A percentile compares a stretch with the other conserved stretches of the same genome.
Evolutionary conservation across 176 grass and related monocot genomes (phyloP).

Genomic region (Oryza rufipogon): DNA sequence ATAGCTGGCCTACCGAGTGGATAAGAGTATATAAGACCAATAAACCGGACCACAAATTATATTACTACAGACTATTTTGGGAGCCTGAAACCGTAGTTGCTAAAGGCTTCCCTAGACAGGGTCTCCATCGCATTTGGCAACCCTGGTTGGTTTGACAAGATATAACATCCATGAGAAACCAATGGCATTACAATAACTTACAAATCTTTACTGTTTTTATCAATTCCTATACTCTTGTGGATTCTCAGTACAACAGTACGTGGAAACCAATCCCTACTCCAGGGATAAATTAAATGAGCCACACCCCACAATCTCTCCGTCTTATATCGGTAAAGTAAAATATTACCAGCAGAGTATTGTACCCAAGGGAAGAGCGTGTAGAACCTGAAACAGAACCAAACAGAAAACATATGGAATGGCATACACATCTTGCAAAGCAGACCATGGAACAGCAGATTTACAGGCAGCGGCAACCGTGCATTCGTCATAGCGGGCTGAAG

Average conservation of each 20-base stretch:
- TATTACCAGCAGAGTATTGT: neutral
- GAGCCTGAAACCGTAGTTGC: too few relatives aligned
- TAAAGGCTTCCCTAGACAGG: too few relatives aligned
- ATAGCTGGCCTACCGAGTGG: too few relatives aligned
- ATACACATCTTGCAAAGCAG: slow-evolving; percentile 42
- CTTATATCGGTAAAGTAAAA: neutral
- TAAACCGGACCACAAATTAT: too few relatives aligned
- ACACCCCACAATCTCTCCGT: slow-evolving; percentile 21
- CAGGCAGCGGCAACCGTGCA: neutral
- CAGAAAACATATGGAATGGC: slow-evolving; percentile 29
- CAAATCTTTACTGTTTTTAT: slow-evolving; percentile 35
- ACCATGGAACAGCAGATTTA: slow-evolving; percentile 17
- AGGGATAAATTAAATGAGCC: slow-evolving; percentile 18
- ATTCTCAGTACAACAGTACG: slow-evolving; percentile 31
- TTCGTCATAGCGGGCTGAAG: slow-evolving; percentile 73
- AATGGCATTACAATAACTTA: slow-evolving; percentile 29
- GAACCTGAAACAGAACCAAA: slow-evolving; percentile 27
- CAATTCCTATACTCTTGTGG: slow-evolving; percentile 23
- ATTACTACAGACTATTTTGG: too few relatives aligned
- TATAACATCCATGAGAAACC: neutral
- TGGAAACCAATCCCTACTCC: slow-evolving; percentile 30
- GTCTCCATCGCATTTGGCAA: neutral
- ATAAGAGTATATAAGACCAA: too few relatives aligned
- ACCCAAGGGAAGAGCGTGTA: neutral
- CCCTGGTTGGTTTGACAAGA: neutral